Base-by-base conservation (phyloP, 176 grass and related monocot genomes). In the Aegilops tauschii region DNA sequence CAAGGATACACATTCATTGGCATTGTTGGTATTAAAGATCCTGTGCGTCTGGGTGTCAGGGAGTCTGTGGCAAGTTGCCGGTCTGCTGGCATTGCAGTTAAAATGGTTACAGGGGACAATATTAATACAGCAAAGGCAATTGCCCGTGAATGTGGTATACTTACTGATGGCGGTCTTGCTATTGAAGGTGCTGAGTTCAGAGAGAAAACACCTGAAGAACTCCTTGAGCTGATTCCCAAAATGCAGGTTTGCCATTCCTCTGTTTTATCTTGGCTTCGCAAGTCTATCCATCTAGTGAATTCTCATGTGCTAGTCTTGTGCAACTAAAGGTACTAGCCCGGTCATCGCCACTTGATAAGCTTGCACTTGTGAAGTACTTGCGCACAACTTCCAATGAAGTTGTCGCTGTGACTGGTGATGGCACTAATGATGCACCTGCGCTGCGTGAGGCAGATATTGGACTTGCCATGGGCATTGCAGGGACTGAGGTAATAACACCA, bases 331-430 rank as follows among this genome's bases (percentile, higher is more conserved):
- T 96, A 28, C 93, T 96, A 65, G 93, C 96, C 21, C 83, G 92
- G 85, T 96, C 96, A 14, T 98, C 93, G 32, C 93, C 96, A 67
- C 67, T 98, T 64, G 96, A 98, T 86, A 96, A 98, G 40, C 82
- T 90, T 84, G 91, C 86, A 47, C 85, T 98, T 47, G 93, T 98
- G 81, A 94, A 94, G 59, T 85, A 94, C 49, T 84, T 96, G 76
- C 92, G 90, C 35, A 91, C 83, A 65, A 85, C 74, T 5, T 95
- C 87, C 40, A 89, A 86, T 81, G 96, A 98, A 88, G 96, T 98
- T 76, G 93, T 98, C 84, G 96, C 96, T 61, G 96, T 98, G n/a
- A 98, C 96, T 73, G 96, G 96, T 86, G 93, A 98, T 93, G 96
- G 93, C 69, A 98, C 96, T 44, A 98, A 98, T 63, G 96, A 98